Conservation (phyloP, 2,329 filamentous ascomycete genomes). For the Beauveria pseudobassiana region DNA sequence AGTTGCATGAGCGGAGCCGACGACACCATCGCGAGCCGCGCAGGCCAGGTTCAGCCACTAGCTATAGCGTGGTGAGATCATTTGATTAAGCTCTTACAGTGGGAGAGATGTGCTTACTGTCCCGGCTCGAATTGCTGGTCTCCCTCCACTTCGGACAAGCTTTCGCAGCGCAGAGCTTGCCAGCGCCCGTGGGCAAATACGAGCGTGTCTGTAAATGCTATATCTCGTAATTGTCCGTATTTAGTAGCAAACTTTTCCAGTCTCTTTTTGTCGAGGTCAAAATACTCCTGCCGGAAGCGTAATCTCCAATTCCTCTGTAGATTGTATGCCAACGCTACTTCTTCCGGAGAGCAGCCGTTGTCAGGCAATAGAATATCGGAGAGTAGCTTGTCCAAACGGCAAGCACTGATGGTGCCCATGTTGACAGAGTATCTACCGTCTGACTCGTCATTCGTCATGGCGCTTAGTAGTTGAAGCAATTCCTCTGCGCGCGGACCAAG, state of each 20-base stretch:
- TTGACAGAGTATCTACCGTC: slow-evolving; percentile 25
- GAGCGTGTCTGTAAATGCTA: slow-evolving; percentile 29
- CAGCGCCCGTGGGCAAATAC: slow-evolving; percentile 27
- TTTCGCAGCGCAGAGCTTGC: slow-evolving; percentile 26
- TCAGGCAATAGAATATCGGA: slow-evolving; percentile 29
- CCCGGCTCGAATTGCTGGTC: slow-evolving; percentile 38
- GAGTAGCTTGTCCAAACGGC: slow-evolving; percentile 37
- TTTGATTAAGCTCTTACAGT: neutral
- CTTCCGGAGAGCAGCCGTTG: slow-evolving; percentile 20
- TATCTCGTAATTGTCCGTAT: slow-evolving; percentile 32
- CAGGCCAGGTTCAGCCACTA: slow-evolving; percentile 53
- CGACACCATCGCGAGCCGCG: slow-evolving; percentile 48
- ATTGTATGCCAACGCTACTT: slow-evolving; percentile 15
- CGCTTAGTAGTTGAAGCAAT: slow-evolving; percentile 32
- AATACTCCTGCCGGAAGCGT: slow-evolving; percentile 37
- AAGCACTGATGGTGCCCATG: slow-evolving; percentile 30
- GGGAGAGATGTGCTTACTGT: slow-evolving; percentile 31
- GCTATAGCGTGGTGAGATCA: slow-evolving; percentile 23
- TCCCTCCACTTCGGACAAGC: slow-evolving; percentile 32
- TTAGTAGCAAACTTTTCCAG: slow-evolving; percentile 25
- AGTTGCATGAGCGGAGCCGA: slow-evolving; percentile 34
- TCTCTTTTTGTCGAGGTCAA: slow-evolving; percentile 38
- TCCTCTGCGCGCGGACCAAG: slow-evolving; percentile 27
- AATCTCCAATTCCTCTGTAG: slow-evolving; percentile 36
- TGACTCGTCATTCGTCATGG: slow-evolving; percentile 31